Evolutionary conservation across 2,329 filamentous ascomycete species (phyloP).

Genomic region (Dactylellina drechsleri): DNA sequence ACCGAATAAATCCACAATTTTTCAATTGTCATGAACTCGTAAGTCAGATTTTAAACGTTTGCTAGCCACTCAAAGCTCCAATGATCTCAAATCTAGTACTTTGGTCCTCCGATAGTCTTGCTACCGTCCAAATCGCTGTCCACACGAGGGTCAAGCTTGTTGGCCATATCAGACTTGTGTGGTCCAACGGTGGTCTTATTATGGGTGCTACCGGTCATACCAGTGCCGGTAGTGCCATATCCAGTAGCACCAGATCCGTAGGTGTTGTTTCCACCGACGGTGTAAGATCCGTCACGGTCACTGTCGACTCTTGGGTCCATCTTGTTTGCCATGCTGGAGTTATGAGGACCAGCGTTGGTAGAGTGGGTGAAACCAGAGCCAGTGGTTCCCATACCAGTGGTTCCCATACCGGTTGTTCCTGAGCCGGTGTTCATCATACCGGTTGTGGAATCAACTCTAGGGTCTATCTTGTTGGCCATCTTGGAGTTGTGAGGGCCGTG

Average conservation of each 20-base stretch:
- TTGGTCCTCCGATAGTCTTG: constrained; percentile 56
- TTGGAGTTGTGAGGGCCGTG: constrained; percentile 67
- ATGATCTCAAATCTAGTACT: constrained; percentile 25
- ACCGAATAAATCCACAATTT: constrained; percentile 2
- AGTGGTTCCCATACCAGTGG: constrained; percentile 2
- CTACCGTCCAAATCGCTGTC: constrained; percentile 57
- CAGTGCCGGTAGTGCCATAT: constrained; percentile 19
- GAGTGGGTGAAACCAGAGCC: constrained; percentile 26
- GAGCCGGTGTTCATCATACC: constrained; percentile 16
- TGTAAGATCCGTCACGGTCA: constrained; percentile 57
- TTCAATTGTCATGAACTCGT: constrained; percentile 11
- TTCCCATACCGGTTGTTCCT: background rate
- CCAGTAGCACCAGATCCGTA: constrained; percentile 22
- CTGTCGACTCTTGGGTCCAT: constrained; percentile 62
- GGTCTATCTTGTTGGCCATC: constrained; percentile 68
- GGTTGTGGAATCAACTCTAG: constrained; percentile 66
- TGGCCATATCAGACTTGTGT: constrained; percentile 60
- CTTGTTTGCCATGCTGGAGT: constrained; percentile 62
- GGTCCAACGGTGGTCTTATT: constrained; percentile 61
- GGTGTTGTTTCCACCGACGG: constrained; percentile 26
- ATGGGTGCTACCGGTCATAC: constrained; percentile 8
- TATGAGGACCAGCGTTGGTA: constrained; percentile 60
- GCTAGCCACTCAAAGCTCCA: too few species aligned
- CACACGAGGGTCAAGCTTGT: constrained; percentile 59
- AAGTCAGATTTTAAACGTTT: too few species aligned